A percentile compares a stretch with the other conserved stretches of the same genome.
phyloP scores from a whole-genome alignment of 306 rosid species.

The Elaeagnus macrophylla region DNA sequence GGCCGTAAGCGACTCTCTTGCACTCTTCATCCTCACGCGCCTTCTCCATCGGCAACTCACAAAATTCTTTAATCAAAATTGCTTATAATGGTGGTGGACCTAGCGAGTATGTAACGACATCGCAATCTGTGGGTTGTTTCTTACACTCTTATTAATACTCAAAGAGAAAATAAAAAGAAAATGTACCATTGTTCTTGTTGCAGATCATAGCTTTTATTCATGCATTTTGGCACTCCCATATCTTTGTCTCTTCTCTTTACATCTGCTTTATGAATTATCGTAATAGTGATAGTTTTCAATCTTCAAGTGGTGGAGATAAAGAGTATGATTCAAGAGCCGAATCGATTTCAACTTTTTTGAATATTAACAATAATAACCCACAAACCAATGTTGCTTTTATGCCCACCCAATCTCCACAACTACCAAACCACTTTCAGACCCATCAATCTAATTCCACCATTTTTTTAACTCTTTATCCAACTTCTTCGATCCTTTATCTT shows the following conservation, averaged over 20 bases:
- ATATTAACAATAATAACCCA: constrained; percentile 1
- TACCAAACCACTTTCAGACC: background rate
- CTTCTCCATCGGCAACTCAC: too few species aligned
- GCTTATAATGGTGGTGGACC: too few species aligned
- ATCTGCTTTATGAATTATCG: constrained; percentile 56
- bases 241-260: background rate
- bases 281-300: constrained; percentile 80
- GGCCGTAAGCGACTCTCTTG: too few species aligned
- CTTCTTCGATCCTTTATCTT: constrained; percentile 45
- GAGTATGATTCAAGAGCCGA: constrained; percentile 80
- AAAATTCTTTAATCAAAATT: too few species aligned
- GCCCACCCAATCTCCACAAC: constrained; percentile 11
- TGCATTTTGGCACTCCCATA: background rate
- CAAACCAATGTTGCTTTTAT: too few species aligned
- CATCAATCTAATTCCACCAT: constrained; percentile 11
- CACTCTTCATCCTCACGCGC: too few species aligned
- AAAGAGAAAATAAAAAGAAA: constrained; percentile 33
- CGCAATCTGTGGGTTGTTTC: constrained; percentile 33
- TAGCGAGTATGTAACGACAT: too few species aligned
- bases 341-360: constrained; percentile 44
- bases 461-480: constrained; percentile 48
- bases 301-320: constrained; percentile 84
- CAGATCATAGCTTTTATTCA: constrained; percentile 29
- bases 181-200: constrained; percentile 10
- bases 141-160: constrained; percentile 20